Percentiles rank a stretch among this genome's conserved stretches.
phyloP scores from a whole-genome alignment of 176 grass and related monocot genomes.

The Oryza coarctata region DNA sequence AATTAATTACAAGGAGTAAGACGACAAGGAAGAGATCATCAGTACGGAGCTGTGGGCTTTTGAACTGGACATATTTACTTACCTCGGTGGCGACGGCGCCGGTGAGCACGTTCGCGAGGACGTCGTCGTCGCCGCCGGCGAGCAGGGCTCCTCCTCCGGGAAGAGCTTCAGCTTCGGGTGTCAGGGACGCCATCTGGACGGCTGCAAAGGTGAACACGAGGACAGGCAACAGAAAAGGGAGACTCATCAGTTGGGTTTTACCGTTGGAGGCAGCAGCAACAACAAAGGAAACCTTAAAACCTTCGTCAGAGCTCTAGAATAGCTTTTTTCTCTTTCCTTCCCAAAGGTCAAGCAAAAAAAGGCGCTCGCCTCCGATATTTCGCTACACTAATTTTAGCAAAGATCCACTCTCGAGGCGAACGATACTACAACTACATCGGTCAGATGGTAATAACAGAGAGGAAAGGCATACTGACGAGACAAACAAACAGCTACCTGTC shows the following conservation, averaged over 20 bases:
- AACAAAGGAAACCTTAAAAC: slow-evolving; percentile 45
- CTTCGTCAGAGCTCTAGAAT: not conserved
- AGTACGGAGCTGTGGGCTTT: not conserved
- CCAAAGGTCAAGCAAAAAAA: slow-evolving; percentile 26
- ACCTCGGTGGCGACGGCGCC: slow-evolving; percentile 28
- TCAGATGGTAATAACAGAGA: not conserved
- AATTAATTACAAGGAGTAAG: not conserved
- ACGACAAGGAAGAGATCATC: not conserved
- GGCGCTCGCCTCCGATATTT: not conserved
- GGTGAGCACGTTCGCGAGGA: not conserved
- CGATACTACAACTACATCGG: slow-evolving; percentile 5
- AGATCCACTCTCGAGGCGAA: slow-evolving; percentile 12
- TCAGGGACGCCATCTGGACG: slow-evolving; percentile 42
- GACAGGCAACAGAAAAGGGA: slow-evolving; percentile 15
- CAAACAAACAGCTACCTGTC: not conserved
- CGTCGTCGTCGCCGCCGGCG: slow-evolving; percentile 23
- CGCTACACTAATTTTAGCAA: slow-evolving; percentile 43
- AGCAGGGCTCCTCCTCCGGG: not conserved
- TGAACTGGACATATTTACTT: not conserved
- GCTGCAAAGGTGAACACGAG: slow-evolving; percentile 38
- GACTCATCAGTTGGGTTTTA: slow-evolving; percentile 37
- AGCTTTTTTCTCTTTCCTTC: slow-evolving; percentile 29
- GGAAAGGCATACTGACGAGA: not conserved
- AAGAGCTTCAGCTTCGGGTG: not conserved
- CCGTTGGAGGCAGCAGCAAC: slow-evolving; percentile 33